phyloP scores from a whole-genome alignment of 2,329 filamentous ascomycete genomes.

The Calonectria pauciramosa region DNA sequence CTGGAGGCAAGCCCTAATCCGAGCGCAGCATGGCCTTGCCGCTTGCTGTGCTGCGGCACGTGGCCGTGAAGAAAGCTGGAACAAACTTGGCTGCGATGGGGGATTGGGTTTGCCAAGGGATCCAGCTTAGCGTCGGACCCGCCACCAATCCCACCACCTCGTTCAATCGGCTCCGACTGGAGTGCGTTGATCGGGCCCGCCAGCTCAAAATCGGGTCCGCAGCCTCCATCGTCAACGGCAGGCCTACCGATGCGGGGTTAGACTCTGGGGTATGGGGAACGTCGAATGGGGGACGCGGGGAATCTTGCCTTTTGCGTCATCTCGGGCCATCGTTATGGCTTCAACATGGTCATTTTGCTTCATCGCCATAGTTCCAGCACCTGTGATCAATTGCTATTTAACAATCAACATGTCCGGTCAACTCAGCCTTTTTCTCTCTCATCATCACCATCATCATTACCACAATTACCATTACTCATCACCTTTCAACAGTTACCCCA shows the following conservation, averaged over 20 bases:
- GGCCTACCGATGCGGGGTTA: slow-evolving; percentile 22
- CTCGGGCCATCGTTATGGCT: not conserved
- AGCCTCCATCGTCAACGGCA: not conserved
- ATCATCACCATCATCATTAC: not conserved
- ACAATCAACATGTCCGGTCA: not conserved
- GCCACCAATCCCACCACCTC: not conserved
- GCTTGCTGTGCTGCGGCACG: not conserved
- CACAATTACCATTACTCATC: slow-evolving; percentile 1
- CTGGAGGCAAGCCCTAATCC: not conserved
- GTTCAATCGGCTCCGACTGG: not conserved
- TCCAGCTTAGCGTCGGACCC: slow-evolving; percentile 9
- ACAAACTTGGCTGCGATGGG: not conserved
- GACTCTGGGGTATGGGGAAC: slow-evolving; percentile 21
- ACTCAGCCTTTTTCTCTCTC: not conserved
- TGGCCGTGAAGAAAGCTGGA: not conserved
- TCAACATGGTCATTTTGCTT: not conserved
- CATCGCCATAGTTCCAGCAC: not conserved
- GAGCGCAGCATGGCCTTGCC: not conserved
- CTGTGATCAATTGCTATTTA: not conserved
- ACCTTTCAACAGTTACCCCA: not conserved
- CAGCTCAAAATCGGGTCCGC: slow-evolving; percentile 11
- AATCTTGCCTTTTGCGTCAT: not conserved
- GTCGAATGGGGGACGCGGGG: not conserved
- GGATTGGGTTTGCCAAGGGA: not conserved
- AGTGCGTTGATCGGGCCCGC: not conserved